Conservation (phyloP, 78 protist genomes). For the Blattamonas nauphoetae region DNA sequence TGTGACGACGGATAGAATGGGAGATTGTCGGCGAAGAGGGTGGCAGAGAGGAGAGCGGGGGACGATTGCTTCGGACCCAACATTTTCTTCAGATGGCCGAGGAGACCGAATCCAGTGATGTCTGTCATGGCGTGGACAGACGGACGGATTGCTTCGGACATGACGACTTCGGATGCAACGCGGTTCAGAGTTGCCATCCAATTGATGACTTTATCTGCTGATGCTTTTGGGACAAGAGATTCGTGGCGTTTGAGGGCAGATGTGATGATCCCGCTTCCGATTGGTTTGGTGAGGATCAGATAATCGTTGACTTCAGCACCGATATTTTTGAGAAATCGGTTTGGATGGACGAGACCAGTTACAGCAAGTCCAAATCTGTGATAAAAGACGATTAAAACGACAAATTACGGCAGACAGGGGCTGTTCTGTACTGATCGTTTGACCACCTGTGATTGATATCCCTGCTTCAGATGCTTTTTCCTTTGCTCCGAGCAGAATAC, state of each 20-base stretch:
- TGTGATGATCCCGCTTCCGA: conserved; percentile 31
- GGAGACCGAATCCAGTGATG: conserved; percentile 31
- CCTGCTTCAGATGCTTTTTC: conserved; percentile 5
- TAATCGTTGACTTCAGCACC: conserved; percentile 14
- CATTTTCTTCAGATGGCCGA: conserved; percentile 19
- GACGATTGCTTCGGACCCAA: background rate
- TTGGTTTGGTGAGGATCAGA: conserved; percentile 35
- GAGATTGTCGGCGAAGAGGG: background rate
- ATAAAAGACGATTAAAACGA: background rate
- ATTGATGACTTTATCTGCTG: background rate
- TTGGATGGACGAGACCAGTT: conserved; percentile 13
- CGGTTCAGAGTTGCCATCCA: conserved; percentile 12
- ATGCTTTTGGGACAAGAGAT: background rate
- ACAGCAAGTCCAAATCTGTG: conserved; percentile 34
- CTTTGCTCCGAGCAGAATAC: conserved; percentile 22
- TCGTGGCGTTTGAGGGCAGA: conserved; percentile 1
- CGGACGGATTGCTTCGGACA: background rate
- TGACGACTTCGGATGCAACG: background rate
- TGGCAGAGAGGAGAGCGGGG: background rate
- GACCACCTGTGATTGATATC: conserved; percentile 31
- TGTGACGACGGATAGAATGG: background rate
- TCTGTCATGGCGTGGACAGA: conserved; percentile 11
- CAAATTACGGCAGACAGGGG: conserved; percentile 4
- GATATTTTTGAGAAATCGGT: background rate
- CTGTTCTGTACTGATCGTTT: conserved; percentile 15